Percentiles rank a stretch among this genome's conserved stretches.
Evolutionary conservation across 2,329 filamentous ascomycete species (phyloP).

Genomic region (Diaporthe eres): DNA sequence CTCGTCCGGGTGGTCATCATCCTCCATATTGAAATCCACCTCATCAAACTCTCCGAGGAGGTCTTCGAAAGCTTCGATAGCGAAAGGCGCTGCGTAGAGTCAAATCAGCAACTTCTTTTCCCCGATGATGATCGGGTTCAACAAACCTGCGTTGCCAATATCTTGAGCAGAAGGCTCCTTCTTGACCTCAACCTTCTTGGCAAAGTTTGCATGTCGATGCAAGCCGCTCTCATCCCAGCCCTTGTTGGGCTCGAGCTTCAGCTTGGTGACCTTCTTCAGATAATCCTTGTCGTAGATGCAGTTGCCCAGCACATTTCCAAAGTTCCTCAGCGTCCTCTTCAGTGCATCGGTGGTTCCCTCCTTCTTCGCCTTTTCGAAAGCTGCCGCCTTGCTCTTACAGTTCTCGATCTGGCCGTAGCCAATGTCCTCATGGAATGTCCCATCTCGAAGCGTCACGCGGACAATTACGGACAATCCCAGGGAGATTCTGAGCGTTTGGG

Average conservation of each 20-base stretch:
- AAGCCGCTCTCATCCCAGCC: conserved; percentile 83
- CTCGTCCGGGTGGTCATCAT: conserved; percentile 83
- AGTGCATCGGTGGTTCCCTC: conserved; percentile 95
- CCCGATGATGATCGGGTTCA: no score
- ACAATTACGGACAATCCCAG: conserved; percentile 92
- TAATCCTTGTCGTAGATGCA: conserved; percentile 99
- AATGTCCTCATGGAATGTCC: conserved; percentile 97
- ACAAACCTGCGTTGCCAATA: conserved; percentile 29
- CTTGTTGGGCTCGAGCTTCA: conserved; percentile 83
- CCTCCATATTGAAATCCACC: conserved; percentile 79
- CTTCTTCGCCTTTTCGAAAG: conserved; percentile 99
- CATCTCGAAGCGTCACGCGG: conserved; percentile 89
- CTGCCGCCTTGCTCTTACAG: conserved; percentile 92
- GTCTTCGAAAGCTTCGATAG: conserved; percentile 65
- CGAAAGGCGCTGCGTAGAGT: conserved; percentile 43
- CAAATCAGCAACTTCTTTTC: conserved; percentile 32
- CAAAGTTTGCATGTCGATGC: conserved; percentile 84
- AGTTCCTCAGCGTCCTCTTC: conserved; percentile 90
- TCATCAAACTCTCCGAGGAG: conserved; percentile 78
- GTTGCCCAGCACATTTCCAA: conserved; percentile 97
- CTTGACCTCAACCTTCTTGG: conserved; percentile 67
- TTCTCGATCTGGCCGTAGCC: conserved; percentile 98
- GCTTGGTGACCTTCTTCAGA: conserved; percentile 87
- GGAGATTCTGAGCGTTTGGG: conserved; percentile 82
- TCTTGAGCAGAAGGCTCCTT: conserved; percentile 40